Evolutionary conservation across 805 yeast genomes (phyloP).

Genomic region (Wickerhamiella galacta): DNA sequence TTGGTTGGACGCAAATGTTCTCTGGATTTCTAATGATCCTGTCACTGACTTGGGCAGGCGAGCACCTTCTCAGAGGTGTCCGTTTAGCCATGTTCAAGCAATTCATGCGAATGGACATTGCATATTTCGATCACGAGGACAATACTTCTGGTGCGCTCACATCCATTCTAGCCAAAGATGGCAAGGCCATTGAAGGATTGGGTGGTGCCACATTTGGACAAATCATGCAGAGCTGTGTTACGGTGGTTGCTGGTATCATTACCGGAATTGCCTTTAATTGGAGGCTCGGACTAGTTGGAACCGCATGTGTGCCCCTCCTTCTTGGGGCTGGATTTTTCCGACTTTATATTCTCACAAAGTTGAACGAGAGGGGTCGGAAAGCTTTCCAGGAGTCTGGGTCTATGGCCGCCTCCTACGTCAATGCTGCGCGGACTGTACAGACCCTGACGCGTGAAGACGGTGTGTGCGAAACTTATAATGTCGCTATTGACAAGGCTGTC

Average conservation of each 20-base stretch:
- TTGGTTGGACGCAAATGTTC: constrained; percentile 19
- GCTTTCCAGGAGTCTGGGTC: constrained; percentile 26
- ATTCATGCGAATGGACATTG: constrained; percentile 23
- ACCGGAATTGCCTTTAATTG: constrained; percentile 25
- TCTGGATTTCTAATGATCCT: constrained; percentile 14
- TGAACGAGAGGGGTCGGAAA: constrained; percentile 24
- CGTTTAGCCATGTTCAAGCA: constrained; percentile 21
- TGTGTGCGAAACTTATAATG: constrained; percentile 20
- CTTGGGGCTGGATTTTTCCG: constrained; percentile 27
- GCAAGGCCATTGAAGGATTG: constrained; percentile 25
- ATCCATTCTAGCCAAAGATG: constrained; percentile 25
- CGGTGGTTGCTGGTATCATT: constrained; percentile 25
- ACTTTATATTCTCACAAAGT: constrained; percentile 19
- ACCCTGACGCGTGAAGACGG: constrained; percentile 27
- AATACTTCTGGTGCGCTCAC: constrained; percentile 26
- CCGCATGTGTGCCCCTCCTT: constrained; percentile 24
- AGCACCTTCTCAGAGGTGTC: constrained; percentile 21
- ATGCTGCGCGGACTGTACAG: constrained; percentile 27
- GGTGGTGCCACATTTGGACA: constrained; percentile 28
- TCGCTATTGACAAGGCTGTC: constrained; percentile 19
- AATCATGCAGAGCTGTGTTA: constrained; percentile 22
- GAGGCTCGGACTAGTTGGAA: constrained; percentile 26
- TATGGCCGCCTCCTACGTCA: constrained; percentile 25
- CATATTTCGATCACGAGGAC: constrained; percentile 22
- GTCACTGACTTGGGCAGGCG: constrained; percentile 17